Conservation (phyloP, 1,139 yeast genomes). For the Fermentozyma sake region DNA sequence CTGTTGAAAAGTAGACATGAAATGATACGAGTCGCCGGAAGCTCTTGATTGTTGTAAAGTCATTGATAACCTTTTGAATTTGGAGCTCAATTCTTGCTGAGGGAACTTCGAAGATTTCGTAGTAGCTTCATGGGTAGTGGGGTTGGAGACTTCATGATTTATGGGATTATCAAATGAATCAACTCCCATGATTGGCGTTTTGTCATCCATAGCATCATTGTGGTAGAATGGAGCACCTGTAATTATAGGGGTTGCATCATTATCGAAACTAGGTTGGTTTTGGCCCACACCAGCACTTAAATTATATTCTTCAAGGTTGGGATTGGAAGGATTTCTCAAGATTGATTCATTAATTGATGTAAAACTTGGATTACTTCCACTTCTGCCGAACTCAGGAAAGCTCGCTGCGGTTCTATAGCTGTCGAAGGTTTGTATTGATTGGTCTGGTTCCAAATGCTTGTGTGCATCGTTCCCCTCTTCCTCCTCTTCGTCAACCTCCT, state of each 20-base stretch:
- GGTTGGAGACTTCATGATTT: constrained; percentile 11
- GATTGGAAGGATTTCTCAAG: constrained; percentile 15
- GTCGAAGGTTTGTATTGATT: constrained; percentile 24
- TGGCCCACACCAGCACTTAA: constrained; percentile 2
- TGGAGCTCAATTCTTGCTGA: constrained; percentile 31
- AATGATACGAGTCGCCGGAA: constrained; percentile 38
- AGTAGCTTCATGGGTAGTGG: constrained; percentile 4
- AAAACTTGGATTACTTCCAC: constrained; percentile 23
- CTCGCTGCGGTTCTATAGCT: constrained; percentile 23
- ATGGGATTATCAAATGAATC: constrained; percentile 10
- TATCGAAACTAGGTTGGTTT: constrained; percentile 12
- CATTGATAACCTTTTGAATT: constrained; percentile 38
- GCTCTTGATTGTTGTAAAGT: constrained; percentile 34
- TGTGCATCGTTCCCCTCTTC: constrained; percentile 4
- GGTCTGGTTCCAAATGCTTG: constrained; percentile 12
- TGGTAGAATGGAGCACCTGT: constrained; percentile 4
- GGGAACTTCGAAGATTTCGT: too few species aligned
- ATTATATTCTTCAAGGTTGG: constrained; percentile 8
- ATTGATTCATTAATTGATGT: constrained; percentile 32
- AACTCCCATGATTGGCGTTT: constrained; percentile 26
- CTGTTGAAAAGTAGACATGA: constrained; percentile 40
- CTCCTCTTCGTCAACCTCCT: constrained; percentile 14
- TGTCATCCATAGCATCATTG: constrained; percentile 19
- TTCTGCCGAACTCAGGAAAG: constrained; percentile 6
- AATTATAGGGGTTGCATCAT: constrained; percentile 31